These are phyloP conservation scores for Maudiozyma serrabonitensis DNA, from an alignment of 805 yeast genomes.

Conservation along the genomic window DNA sequence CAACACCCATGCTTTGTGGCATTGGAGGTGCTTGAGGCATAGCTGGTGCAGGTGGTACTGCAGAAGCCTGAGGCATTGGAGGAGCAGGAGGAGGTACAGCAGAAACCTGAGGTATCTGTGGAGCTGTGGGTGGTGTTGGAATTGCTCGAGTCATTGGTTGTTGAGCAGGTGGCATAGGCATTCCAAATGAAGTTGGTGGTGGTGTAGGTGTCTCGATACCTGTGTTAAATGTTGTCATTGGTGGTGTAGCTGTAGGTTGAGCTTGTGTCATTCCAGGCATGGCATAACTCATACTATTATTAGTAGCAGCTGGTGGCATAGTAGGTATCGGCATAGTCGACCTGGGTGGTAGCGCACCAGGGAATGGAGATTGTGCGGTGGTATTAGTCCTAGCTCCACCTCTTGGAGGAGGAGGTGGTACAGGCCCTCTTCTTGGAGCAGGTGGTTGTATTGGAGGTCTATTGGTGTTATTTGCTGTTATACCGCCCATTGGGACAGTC, in stretches of 20 bases:
- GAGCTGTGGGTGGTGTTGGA: not conserved
- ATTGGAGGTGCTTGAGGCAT: constrained; percentile 4
- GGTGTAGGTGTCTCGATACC: not conserved
- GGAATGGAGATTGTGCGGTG: not conserved
- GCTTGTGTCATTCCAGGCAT: constrained; percentile 2
- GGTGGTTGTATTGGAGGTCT: constrained; percentile 14
- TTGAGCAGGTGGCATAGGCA: not conserved
- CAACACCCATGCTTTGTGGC: not conserved
- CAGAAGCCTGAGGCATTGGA: constrained; percentile 12
- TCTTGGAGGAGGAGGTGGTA: constrained; percentile 10
- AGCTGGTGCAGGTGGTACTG: constrained; percentile 19
- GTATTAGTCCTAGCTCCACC: constrained; percentile 1
- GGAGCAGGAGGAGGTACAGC: constrained; percentile 5
- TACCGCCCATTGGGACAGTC: not conserved
- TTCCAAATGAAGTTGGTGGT: not conserved
- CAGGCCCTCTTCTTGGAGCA: constrained; percentile 14
- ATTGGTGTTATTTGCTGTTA: not conserved
- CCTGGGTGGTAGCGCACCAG: not conserved
- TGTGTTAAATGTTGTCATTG: constrained; percentile 6
- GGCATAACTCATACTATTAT: not conserved
- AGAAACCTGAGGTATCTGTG: not conserved
- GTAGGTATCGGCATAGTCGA: not conserved
- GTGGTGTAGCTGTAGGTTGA: constrained; percentile 3
- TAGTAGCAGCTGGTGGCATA: not conserved
- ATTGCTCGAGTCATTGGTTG: not conserved